Percentiles rank a stretch among this genome's conserved stretches.
phyloP scores from a whole-genome alignment of 345 rosid genomes.

The Jatropha curcas region DNA sequence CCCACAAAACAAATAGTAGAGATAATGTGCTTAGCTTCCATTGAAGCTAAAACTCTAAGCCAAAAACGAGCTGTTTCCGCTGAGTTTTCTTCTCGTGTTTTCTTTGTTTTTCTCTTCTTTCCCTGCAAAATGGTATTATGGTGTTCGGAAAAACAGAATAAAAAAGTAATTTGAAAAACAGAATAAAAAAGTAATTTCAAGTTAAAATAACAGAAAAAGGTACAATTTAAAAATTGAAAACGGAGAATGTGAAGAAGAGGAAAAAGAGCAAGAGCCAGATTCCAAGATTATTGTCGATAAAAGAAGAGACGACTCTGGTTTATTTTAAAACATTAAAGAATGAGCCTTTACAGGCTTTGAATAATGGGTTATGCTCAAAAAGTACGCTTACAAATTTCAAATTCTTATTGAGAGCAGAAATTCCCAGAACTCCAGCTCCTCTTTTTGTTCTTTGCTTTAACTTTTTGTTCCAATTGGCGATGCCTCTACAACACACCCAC shows the following conservation, averaged over 20 bases:
- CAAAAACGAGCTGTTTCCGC: conserved; percentile 61
- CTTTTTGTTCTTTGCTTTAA: conserved; percentile 40
- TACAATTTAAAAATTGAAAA: conserved; percentile 21
- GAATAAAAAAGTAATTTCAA: conserved; percentile 11
- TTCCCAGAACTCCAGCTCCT: conserved; percentile 26
- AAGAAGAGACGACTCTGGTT: conserved; percentile 41
- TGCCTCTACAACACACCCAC: conserved; percentile 17
- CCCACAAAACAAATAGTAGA: conserved; percentile 16
- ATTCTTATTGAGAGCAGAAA: conserved; percentile 6
- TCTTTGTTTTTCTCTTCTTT: background rate
- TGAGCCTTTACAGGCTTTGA: conserved; percentile 43
- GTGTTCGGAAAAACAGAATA: conserved; percentile 23
- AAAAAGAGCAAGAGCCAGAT: conserved; percentile 31
- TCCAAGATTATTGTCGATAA: conserved; percentile 55
- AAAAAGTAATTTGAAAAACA: conserved; percentile 6
- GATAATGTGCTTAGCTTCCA: conserved; percentile 16
- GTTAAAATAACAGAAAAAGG: conserved; percentile 12
- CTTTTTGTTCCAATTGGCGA: conserved; percentile 21
- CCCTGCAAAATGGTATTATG: conserved; percentile 15
- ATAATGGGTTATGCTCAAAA: conserved; percentile 38
- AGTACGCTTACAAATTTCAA: conserved; percentile 15
- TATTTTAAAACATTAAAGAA: conserved; percentile 35
- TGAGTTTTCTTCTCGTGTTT: background rate
- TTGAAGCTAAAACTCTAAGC: conserved; percentile 25
- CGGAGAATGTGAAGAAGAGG: conserved; percentile 43